Evolutionary conservation across 192 early-diverging fungal species (phyloP).

Genomic region (Fimicolochytrium jonesii): DNA sequence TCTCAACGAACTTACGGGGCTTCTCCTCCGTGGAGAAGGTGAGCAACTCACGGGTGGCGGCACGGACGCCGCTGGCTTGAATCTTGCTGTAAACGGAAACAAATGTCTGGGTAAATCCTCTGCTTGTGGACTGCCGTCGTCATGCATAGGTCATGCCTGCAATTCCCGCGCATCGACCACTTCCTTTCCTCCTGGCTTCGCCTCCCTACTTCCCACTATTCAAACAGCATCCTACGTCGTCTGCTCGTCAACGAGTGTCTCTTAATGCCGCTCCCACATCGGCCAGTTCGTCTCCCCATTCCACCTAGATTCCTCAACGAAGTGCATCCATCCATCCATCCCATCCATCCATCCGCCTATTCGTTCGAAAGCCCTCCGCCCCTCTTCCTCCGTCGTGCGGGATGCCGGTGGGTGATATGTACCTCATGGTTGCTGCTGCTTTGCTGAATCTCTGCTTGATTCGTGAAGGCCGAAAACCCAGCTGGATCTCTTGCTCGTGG

Average conservation of each 20-base stretch:
- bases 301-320: too few relatives aligned
- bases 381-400: too few relatives aligned
- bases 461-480: too few relatives aligned
- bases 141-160: neutral
- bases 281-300: neutral
- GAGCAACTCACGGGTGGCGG: conserved; percentile 66
- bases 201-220: neutral
- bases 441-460: too few relatives aligned
- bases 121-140: neutral
- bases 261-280: neutral
- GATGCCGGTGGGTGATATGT: too few relatives aligned
- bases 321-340: conserved; percentile 13
- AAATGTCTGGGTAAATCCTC: neutral
- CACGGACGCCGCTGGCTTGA: conserved; percentile 84
- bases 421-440: too few relatives aligned
- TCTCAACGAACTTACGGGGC: conserved; percentile 94
- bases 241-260: neutral
- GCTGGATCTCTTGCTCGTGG: too few relatives aligned
- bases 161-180: too few relatives aligned
- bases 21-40: conserved; percentile 74
- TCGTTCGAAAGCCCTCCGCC: neutral
- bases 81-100: conserved; percentile 56
- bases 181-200: neutral
- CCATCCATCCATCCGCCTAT: neutral
- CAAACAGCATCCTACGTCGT: neutral